A percentile compares a stretch with the other conserved stretches of the same genome.
Conservation (phyloP, 495 filamentous ascomycete species). For the Bryoglossum gracile region DNA sequence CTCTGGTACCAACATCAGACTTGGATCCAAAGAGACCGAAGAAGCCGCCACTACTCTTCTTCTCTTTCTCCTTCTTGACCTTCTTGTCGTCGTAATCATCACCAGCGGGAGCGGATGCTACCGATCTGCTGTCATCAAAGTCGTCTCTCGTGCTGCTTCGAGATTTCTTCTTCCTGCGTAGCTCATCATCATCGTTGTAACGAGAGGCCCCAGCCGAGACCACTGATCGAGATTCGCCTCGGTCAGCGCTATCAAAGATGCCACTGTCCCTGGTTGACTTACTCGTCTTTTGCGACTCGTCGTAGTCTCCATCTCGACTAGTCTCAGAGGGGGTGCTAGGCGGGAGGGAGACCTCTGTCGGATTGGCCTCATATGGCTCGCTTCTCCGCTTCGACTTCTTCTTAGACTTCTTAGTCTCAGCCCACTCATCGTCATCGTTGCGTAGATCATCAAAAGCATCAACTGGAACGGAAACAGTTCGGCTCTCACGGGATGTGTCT, state of each 20-base stretch:
- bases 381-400: constrained; percentile 21
- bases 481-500: constrained; percentile 4
- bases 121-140: constrained; percentile 34
- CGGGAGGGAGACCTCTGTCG: constrained; percentile 24
- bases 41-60: constrained; percentile 26
- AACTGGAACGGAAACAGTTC: constrained; percentile 21
- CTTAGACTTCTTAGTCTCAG: constrained; percentile 23
- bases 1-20: constrained; percentile 18
- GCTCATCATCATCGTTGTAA: constrained; percentile 28
- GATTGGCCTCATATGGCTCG: constrained; percentile 19
- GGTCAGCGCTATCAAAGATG: constrained; percentile 25
- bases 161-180: constrained; percentile 24
- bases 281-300: constrained; percentile 24
- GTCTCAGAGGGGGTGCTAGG: constrained; percentile 23
- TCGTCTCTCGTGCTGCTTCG: constrained; percentile 26
- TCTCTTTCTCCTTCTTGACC: constrained; percentile 22
- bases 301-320: constrained; percentile 24
- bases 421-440: constrained; percentile 22
- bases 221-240: constrained; percentile 37
- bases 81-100: constrained; percentile 22
- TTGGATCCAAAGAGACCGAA: constrained; percentile 31
- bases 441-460: constrained; percentile 29
- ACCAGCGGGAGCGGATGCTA: constrained; percentile 30
- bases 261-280: constrained; percentile 27
- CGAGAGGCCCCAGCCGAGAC: constrained; percentile 31